Evolutionary conservation across 768 basidiomycete genomes (phyloP).

Genomic region (Floccularia luteovirens): DNA sequence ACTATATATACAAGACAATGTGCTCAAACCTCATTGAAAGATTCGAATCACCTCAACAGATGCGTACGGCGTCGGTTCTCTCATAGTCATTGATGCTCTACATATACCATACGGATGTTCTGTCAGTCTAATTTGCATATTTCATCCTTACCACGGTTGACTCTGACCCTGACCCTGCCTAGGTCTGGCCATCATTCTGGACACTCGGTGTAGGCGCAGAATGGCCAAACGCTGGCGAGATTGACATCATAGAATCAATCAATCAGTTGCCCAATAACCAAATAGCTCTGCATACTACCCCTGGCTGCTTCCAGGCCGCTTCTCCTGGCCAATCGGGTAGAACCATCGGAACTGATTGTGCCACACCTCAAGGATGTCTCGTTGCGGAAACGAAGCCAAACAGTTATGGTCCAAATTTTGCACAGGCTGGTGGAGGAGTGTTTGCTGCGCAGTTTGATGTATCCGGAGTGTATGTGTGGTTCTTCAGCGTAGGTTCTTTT

Average conservation of each 20-base stretch:
- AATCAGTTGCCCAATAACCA: conserved; percentile 67
- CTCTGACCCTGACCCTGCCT: not conserved
- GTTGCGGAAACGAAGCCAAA: conserved; percentile 49
- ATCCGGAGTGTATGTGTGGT: conserved; percentile 32
- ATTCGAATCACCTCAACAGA: conserved; percentile 37
- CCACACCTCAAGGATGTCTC: conserved; percentile 56
- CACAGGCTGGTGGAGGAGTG: conserved; percentile 64
- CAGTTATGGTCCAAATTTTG: conserved; percentile 65
- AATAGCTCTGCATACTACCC: conserved; percentile 68
- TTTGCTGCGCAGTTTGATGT: conserved; percentile 69
- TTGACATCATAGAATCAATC: conserved; percentile 76
- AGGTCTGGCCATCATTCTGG: conserved; percentile 48
- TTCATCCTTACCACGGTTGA: not conserved
- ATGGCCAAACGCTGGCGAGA: conserved; percentile 43
- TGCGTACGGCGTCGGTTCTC: conserved; percentile 31
- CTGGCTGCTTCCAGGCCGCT: conserved; percentile 27
- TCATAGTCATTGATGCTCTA: conserved; percentile 35
- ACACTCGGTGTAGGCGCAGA: conserved; percentile 28
- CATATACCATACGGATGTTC: conserved; percentile 48
- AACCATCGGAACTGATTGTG: conserved; percentile 49
- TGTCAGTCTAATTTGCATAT: conserved; percentile 18
- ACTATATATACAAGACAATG: conserved; percentile 1
- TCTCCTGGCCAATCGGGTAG: conserved; percentile 39
- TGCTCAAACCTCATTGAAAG: too few relatives aligned
- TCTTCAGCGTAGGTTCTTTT: conserved; percentile 30